A percentile compares a stretch with the other conserved stretches of the same genome.
Conservation (phyloP, 192 early-diverging fungal species). For the Coemansia sp. region DNA sequence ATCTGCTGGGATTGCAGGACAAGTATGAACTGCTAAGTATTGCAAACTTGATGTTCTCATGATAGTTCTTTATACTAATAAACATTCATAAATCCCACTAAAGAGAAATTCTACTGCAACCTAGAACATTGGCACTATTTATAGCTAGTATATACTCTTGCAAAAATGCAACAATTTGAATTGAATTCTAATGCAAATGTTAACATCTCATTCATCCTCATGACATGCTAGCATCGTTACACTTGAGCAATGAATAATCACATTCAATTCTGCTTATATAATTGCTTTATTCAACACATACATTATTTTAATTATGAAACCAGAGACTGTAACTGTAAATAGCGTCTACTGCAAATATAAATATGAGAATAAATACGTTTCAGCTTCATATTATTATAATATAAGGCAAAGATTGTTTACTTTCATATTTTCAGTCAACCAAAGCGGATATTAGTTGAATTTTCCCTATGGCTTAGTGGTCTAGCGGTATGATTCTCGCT, state of each 20-base stretch:
- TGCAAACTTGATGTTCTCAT: background rate
- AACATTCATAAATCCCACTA: too few species aligned
- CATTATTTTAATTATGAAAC: background rate
- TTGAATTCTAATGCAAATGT: slow-evolving; percentile 12
- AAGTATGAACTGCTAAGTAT: background rate
- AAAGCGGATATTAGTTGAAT: too few species aligned
- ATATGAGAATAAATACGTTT: background rate
- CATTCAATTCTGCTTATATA: slow-evolving; percentile 11
- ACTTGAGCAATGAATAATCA: too few species aligned
- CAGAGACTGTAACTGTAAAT: too few species aligned
- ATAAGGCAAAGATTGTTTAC: too few species aligned
- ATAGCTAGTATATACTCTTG: background rate
- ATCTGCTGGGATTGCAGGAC: background rate
- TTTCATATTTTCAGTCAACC: too few species aligned
- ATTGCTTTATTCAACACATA: background rate
- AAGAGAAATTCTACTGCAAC: background rate
- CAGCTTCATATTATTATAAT: background rate
- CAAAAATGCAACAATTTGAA: slow-evolving; percentile 22
- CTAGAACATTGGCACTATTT: too few species aligned
- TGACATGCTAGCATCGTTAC: too few species aligned
- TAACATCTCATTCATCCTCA: too few species aligned
- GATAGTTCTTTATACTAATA: too few species aligned
- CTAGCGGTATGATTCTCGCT: slow-evolving; percentile 60
- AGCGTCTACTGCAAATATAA: too few species aligned
- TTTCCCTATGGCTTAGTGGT: slow-evolving; percentile 26